Evolutionary conservation across 1,139 yeast species (phyloP), one percentile per base, ranked within the genome.

Genomic region (Saccharomyces pastorianus): DNA sequence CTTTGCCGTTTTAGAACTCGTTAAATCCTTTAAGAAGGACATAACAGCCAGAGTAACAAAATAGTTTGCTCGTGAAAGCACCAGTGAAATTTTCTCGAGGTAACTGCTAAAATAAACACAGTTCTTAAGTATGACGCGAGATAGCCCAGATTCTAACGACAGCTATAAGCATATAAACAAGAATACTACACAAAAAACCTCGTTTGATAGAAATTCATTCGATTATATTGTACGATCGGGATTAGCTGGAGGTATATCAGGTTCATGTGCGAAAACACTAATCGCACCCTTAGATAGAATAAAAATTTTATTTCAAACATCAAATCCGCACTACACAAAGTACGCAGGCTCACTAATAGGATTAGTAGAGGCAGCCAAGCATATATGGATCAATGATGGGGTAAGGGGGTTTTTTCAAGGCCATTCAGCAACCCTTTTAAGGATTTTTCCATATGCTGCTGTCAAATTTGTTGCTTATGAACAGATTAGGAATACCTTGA

Each of bases 401-500:
- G 53, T 83, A 1, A 60, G 74, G 49, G 99, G 99, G 1, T 79
- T 93, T 55, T 93, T 84, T 69, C 96, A 91, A 65, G 99, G 99
- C 42, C 99, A 93, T 70, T 87, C 96, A 2, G 96, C 95, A 0
- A 93, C 99, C 0, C 74, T 93, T 51, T 70, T 91, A 48, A 77
- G 99, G 58, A 89, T 93, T 7, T 93, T 93, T 71, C 99, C 99
- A 1, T 93, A 93, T 69, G 98, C 99, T 3, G 96, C 97, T 14
- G 88, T 93, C 66, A 95, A 93, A 69, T 93, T 93, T 69, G 96
- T 95, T n/a, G 91, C 96, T 4, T 93, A 93, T 71, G 99, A 93
- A 72, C 99, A 93, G 70, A 82, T 91, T 52, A 73, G 99, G 58
- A 77, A 88, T 13, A 56, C 88, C 1, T 70, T 95, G 57, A 95